Evolutionary conservation across 208 protist species (phyloP), one percentile per base, ranked within the genome.

Genomic region (Angomonas deanei): DNA sequence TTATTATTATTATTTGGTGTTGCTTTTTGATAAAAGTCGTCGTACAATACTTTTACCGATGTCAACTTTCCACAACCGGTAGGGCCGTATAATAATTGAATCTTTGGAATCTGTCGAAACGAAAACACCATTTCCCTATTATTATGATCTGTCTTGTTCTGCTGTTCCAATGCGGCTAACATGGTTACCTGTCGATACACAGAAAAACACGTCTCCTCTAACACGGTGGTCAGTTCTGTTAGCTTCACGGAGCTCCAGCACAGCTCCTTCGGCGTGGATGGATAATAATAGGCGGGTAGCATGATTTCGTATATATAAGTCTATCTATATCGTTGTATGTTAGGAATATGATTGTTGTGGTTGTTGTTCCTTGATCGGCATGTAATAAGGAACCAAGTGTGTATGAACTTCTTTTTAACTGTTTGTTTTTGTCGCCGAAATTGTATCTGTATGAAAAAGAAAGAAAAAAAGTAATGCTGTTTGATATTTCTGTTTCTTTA

Each of bases 161-260:
- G n/a, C n/a, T n/a, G n/a, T n/a, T n/a, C n/a, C n/a, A n/a, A n/a
- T n/a, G n/a, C n/a, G n/a, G n/a, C n/a, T n/a, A n/a, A n/a, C n/a
- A n/a, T n/a, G n/a, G n/a, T n/a, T n/a, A 42, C 11, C 15, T 42
- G 36, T 42, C 36, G 36, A 15, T 8, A 8, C 11, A 42, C 36
- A 24, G 5, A 5, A 24, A 28, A 26, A 8, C 5, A 5, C 5
- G 8, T 53, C 47, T 26, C 23, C 13, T 53, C 47, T 17, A 53
- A 28, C 11, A 26, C 23, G 47, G 10, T 17, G n/a, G 10, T 15
- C n/a, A 95, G 76, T 1, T 70, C 62, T 31, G 53, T 73, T n/a
- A 66, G 34, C 69, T 96, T 96, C 34, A 84, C 82, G 19, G 64
- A 61, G 65, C 86, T 93, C 86, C 89, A 96, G 23, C 61, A 82